Evolutionary conservation across 2,329 filamentous ascomycete genomes (phyloP), one percentile per base, ranked within the genome.

Genomic region (Rugonectria rugulosa): DNA sequence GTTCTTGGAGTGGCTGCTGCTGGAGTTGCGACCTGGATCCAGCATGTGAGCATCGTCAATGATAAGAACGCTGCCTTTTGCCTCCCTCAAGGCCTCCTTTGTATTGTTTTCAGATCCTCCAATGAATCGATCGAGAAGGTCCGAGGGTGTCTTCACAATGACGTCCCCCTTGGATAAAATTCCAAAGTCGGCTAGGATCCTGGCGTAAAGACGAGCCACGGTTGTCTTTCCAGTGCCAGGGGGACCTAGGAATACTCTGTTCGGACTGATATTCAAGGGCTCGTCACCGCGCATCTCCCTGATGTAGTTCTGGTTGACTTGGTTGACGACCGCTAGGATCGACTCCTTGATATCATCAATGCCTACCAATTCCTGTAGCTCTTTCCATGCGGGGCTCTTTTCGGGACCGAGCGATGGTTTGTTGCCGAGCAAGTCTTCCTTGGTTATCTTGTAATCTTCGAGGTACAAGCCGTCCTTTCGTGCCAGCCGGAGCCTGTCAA

Each of bases 21-120:
- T 64, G 0, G 67, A 70, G 8, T 70, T 71, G 1, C 57, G 61
- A 12, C 77, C 77, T 1, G 74, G 71, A 46, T 80, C 82, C 0
- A 92, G 78, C 63, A 85, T 85, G 62, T 92, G 92, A 0, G 89
- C 89, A 67, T 93, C 89, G 57, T 93, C 90, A 11, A 93, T 91
- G 29, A 92, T 84, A 0, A 93, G 78, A 1, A 92, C 87, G 64
- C 91, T 92, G 1, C 90, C 90, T 2, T 81, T 63, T 0, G 87
- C 85, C 0, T 84, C 76, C 1, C 82, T 83, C 0, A 92, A 77
- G 12, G 92, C 91, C 0, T 77, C 84, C 64, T 89, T 91, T 0
- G 89, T 92, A 29, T 86, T 85, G 9, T 81, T 77, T 68, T 93
- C 90, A 0, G 89, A 92, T 7, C 80, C 77, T 1, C 90, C 90